Percentiles rank a stretch among this genome's conserved stretches.
Evolutionary conservation across 2,329 filamentous ascomycete species (phyloP).

Genomic region (Alternaria alternata): DNA sequence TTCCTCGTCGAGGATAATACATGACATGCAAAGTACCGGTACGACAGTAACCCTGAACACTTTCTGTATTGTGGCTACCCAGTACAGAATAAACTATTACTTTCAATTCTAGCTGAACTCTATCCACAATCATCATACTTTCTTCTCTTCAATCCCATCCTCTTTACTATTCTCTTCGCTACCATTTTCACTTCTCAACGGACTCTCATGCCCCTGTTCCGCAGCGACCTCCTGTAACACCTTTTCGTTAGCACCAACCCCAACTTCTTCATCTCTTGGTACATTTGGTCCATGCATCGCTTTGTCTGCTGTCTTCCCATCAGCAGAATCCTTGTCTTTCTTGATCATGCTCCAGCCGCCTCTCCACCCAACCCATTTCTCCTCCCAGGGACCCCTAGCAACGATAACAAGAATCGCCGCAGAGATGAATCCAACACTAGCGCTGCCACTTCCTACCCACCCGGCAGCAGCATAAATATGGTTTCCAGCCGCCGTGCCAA

Average conservation of each 20-base stretch:
- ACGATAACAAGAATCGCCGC: slow-evolving; percentile 58
- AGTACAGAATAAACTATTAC: background rate
- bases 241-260: slow-evolving; percentile 29
- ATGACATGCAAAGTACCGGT: background rate
- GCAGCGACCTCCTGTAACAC: slow-evolving; percentile 37
- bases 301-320: slow-evolving; percentile 48
- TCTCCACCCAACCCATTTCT: slow-evolving; percentile 67
- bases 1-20: background rate
- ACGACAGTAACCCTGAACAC: background rate
- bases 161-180: slow-evolving; percentile 20
- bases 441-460: slow-evolving; percentile 65
- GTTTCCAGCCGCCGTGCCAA: slow-evolving; percentile 66
- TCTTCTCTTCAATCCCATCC: slow-evolving; percentile 19
- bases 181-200: slow-evolving; percentile 15
- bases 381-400: slow-evolving; percentile 64
- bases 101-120: background rate
- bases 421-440: slow-evolving; percentile 64
- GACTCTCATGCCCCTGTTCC: slow-evolving; percentile 39
- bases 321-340: slow-evolving; percentile 51
- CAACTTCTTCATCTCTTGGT: slow-evolving; percentile 29
- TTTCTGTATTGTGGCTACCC: background rate
- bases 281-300: slow-evolving; percentile 13
- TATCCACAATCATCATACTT: slow-evolving; percentile 13
- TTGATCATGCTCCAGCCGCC: slow-evolving; percentile 64
- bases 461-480: slow-evolving; percentile 64